These are phyloP conservation scores for Aspergillus haitiensis DNA, from an alignment of 495 filamentous ascomycete species.

Conservation along the genomic window DNA sequence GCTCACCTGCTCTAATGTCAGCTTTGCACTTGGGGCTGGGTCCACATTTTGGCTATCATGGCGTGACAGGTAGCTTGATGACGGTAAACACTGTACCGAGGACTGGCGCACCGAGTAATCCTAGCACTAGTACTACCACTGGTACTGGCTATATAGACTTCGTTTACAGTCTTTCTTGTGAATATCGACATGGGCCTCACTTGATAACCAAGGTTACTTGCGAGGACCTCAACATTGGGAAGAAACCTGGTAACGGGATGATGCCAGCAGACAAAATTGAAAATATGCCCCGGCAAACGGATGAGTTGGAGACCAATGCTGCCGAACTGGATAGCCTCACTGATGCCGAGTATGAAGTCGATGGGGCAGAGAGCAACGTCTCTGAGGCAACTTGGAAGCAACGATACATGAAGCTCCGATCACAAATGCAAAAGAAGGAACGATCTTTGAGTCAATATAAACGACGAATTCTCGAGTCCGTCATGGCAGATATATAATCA, in stretches of 20 bases:
- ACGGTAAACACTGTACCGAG: constrained; percentile 27
- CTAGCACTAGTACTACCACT: not conserved
- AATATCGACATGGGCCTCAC: constrained; percentile 32
- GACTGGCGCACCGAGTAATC: not conserved
- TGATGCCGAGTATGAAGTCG: constrained; percentile 37
- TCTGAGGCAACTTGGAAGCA: constrained; percentile 47
- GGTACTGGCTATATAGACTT: constrained; percentile 6
- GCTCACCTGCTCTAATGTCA: constrained; percentile 25
- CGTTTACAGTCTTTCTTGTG: constrained; percentile 33
- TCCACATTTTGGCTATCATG: constrained; percentile 37
- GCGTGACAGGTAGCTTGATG: constrained; percentile 26
- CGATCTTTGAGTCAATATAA: constrained; percentile 51
- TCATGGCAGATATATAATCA: constrained; percentile 50
- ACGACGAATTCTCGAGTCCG: constrained; percentile 57
- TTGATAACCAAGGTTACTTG: constrained; percentile 37
- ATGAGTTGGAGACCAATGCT: constrained; percentile 21
- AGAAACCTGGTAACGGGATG: not conserved
- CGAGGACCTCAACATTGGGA: constrained; percentile 28
- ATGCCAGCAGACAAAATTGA: constrained; percentile 10
- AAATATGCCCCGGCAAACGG: constrained; percentile 8
- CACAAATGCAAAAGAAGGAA: constrained; percentile 53
- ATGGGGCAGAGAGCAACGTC: constrained; percentile 24
- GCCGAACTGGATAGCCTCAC: constrained; percentile 27
- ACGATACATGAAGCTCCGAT: constrained; percentile 46
- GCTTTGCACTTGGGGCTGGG: constrained; percentile 44